Conservation (phyloP, 306 rosid species). For the Pyrus bretschneideri region DNA sequence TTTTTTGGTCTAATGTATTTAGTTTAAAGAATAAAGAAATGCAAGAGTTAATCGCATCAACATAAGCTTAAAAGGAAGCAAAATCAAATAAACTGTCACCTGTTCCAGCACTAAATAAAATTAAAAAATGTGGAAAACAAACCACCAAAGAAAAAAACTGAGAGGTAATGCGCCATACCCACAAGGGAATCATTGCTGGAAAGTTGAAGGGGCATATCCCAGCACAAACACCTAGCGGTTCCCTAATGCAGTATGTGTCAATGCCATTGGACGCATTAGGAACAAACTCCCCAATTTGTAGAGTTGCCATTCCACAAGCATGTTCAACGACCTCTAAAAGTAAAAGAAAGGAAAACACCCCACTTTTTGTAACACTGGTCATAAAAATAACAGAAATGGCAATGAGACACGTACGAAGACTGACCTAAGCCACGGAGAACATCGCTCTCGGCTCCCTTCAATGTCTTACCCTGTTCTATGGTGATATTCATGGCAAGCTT, state of each 20-base stretch:
- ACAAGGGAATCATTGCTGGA: slow-evolving; percentile 55
- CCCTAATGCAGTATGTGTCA: slow-evolving; percentile 63
- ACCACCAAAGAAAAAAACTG: background rate
- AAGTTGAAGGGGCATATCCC: slow-evolving; percentile 67
- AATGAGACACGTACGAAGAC: slow-evolving; percentile 18
- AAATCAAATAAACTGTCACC: background rate
- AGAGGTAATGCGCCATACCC: slow-evolving; percentile 43
- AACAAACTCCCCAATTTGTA: slow-evolving; percentile 63
- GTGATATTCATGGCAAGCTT: slow-evolving; percentile 56
- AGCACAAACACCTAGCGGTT: slow-evolving; percentile 84
- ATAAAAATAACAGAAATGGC: slow-evolving; percentile 13
- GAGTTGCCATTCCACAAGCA: slow-evolving; percentile 64
- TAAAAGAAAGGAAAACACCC: slow-evolving; percentile 2
- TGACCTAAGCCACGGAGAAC: slow-evolving; percentile 68
- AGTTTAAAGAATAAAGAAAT: background rate
- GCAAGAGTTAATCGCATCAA: background rate
- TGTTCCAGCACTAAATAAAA: background rate
- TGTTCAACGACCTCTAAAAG: slow-evolving; percentile 64
- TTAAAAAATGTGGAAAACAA: background rate
- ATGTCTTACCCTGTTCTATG: slow-evolving; percentile 57
- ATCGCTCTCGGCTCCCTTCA: slow-evolving; percentile 57
- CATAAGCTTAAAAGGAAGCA: background rate
- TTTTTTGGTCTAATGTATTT: background rate
- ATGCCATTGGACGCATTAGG: slow-evolving; percentile 62
- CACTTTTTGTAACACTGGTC: slow-evolving; percentile 1